Percentiles rank a stretch among this genome's conserved stretches.
phyloP scores from a whole-genome alignment of 805 yeast species.

The Clavispora phyllophila region DNA sequence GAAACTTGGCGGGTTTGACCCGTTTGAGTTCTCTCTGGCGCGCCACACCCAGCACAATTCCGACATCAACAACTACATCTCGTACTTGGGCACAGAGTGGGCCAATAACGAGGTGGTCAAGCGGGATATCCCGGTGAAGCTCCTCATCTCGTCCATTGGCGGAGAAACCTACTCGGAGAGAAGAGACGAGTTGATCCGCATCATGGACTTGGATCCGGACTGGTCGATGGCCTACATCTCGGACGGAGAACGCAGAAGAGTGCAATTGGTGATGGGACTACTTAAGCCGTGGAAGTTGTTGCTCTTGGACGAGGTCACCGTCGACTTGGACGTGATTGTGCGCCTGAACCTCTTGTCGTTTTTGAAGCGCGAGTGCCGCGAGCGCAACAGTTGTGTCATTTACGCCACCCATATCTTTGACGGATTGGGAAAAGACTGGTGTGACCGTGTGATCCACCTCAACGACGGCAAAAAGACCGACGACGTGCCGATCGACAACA shows the following conservation, averaged over 20 bases:
- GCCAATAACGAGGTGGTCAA: slow-evolving; percentile 86
- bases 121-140: slow-evolving; percentile 83
- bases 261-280: slow-evolving; percentile 90
- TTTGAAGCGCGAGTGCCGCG: slow-evolving; percentile 65
- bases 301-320: slow-evolving; percentile 93
- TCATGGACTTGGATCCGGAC: slow-evolving; percentile 77
- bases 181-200: slow-evolving; percentile 66
- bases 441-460: slow-evolving; percentile 76
- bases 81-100: slow-evolving; percentile 97
- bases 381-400: slow-evolving; percentile 69
- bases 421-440: slow-evolving; percentile 82
- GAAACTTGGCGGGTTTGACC: slow-evolving; percentile 76
- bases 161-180: slow-evolving; percentile 61
- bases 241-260: slow-evolving; percentile 94
- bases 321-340: slow-evolving; percentile 91
- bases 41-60: slow-evolving; percentile 39
- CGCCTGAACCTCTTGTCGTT: slow-evolving; percentile 69
- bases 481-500: slow-evolving; percentile 26
- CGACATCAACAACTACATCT: slow-evolving; percentile 47
- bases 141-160: slow-evolving; percentile 76
- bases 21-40: slow-evolving; percentile 61
- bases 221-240: slow-evolving; percentile 93
- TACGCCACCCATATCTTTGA: slow-evolving; percentile 97
- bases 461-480: slow-evolving; percentile 54
- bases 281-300: slow-evolving; percentile 85